Evolutionary conservation across 805 yeast species (phyloP).

Genomic region (Hanseniaspora singularis): DNA sequence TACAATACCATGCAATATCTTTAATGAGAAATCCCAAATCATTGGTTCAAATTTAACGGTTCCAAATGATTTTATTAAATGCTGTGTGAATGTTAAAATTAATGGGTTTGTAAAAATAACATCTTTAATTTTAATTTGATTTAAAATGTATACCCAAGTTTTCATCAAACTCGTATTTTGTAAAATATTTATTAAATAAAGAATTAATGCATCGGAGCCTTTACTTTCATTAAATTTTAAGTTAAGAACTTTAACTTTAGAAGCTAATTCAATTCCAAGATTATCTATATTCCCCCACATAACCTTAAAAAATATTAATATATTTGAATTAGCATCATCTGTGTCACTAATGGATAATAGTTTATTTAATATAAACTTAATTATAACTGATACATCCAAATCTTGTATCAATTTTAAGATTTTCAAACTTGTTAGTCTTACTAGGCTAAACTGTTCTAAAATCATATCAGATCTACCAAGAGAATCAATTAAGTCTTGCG

Average conservation of each 20-base stretch:
- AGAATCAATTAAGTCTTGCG: not conserved
- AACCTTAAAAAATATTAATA: conserved; percentile 7
- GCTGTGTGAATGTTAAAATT: not conserved
- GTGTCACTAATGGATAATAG: not conserved
- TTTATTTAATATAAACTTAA: conserved; percentile 8
- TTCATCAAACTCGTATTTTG: not conserved
- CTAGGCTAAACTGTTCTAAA: conserved; percentile 2
- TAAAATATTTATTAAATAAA: not conserved
- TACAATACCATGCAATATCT: not conserved
- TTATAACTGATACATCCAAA: not conserved
- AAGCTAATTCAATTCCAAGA: conserved; percentile 6
- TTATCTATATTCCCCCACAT: conserved; percentile 6
- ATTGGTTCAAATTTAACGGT: not conserved
- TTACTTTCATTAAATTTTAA: not conserved
- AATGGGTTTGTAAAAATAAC: not conserved
- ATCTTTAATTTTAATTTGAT: not conserved
- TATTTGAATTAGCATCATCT: not conserved
- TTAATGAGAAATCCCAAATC: conserved; percentile 4
- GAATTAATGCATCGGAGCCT: conserved; percentile 1
- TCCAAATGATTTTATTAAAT: not conserved
- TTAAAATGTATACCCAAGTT: conserved; percentile 10
- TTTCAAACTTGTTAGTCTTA: conserved; percentile 5
- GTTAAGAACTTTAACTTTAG: not conserved
- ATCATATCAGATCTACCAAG: conserved; percentile 12
- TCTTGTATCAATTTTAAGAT: conserved; percentile 11